Percentiles rank a stretch among this genome's conserved stretches.
These are phyloP conservation scores for Gnomoniopsis smithogilvyi DNA, from an alignment of 2,329 filamentous ascomycete species.

Conservation along the genomic window DNA sequence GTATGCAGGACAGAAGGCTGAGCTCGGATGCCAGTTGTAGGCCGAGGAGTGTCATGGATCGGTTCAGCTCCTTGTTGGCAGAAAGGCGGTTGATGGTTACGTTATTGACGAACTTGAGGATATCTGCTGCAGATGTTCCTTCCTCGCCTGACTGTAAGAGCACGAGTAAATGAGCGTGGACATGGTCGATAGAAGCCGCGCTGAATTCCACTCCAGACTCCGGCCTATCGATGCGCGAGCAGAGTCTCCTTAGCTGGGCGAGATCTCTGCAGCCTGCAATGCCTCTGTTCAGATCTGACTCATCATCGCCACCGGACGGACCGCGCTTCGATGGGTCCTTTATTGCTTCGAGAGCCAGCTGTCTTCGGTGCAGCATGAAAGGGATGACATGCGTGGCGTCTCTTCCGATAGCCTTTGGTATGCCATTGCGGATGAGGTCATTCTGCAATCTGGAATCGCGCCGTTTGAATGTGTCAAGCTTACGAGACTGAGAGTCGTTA, in stretches of 20 bases:
- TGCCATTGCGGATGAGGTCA: slow-evolving; percentile 24
- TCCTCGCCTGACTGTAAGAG: not conserved
- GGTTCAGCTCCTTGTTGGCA: slow-evolving; percentile 14
- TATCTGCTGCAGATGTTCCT: not conserved
- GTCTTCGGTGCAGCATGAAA: slow-evolving; percentile 27
- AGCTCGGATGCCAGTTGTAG: slow-evolving; percentile 16
- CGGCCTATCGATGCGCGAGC: slow-evolving; percentile 17
- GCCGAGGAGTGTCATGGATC: slow-evolving; percentile 19
- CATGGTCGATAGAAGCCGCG: not conserved
- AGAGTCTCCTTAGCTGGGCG: slow-evolving; percentile 24
- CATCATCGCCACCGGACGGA: not conserved
- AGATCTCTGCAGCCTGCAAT: slow-evolving; percentile 17
- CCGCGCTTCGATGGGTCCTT: not conserved
- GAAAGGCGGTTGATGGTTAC: slow-evolving; percentile 31
- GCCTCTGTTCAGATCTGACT: slow-evolving; percentile 7
- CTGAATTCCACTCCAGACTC: not conserved
- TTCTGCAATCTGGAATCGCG: not conserved
- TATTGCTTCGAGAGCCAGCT: not conserved
- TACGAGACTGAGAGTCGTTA: not conserved
- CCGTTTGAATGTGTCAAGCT: not conserved
- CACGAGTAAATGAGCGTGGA: slow-evolving; percentile 16
- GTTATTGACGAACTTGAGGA: slow-evolving; percentile 39
- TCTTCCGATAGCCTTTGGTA: slow-evolving; percentile 21
- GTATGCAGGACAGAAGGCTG: slow-evolving; percentile 15
- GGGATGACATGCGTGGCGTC: slow-evolving; percentile 19